These are phyloP conservation scores for Eucalyptus urophylla DNA, from an alignment of 345 rosid species.

Conservation along the genomic window DNA sequence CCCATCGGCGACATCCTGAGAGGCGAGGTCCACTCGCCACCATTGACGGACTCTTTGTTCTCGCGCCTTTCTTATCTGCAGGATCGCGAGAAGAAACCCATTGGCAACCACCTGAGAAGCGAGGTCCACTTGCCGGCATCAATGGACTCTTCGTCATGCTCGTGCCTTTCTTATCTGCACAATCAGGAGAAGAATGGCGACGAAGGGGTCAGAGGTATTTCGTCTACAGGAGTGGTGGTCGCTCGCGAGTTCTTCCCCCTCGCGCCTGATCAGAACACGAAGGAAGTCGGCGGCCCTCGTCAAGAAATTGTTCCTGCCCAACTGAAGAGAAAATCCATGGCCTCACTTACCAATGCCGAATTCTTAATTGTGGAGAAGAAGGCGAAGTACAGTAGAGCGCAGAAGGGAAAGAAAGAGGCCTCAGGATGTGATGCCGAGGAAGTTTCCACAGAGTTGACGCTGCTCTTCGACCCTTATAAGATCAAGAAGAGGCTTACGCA, in stretches of 20 bases:
- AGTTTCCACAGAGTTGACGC: background rate
- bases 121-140: background rate
- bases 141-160: background rate
- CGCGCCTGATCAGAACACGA: too few species aligned
- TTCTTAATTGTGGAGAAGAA: background rate
- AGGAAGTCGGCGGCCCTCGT: too few species aligned
- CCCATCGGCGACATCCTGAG: background rate
- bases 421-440: background rate
- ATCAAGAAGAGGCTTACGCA: background rate
- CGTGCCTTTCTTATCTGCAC: background rate
- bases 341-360: background rate
- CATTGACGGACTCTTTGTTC: background rate
- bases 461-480: background rate
- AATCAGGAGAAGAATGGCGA: too few species aligned
- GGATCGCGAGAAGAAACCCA: background rate
- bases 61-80: background rate
- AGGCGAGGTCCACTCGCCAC: background rate
- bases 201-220: too few species aligned
- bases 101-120: background rate
- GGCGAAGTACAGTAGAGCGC: background rate
- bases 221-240: too few species aligned
- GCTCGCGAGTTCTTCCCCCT: too few species aligned
- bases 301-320: too few species aligned
- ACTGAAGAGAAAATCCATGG: background rate
- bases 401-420: background rate